Percentiles rank a stretch among this genome's conserved stretches.
Conservation (phyloP, 768 basidiomycete genomes). For the Mycena vulgaris region DNA sequence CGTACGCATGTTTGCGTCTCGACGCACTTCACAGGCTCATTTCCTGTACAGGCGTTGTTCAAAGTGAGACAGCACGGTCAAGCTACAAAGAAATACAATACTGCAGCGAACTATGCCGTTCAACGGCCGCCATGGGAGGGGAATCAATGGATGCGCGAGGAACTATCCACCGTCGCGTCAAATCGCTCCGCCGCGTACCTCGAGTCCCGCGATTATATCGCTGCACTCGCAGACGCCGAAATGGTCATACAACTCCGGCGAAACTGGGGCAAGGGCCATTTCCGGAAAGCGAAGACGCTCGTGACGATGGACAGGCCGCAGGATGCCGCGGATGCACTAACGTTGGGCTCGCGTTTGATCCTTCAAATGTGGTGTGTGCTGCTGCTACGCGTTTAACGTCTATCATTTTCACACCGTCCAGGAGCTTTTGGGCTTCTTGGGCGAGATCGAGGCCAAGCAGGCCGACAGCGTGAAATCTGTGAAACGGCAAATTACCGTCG, state of each 20-base stretch:
- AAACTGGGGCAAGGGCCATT: conserved; percentile 96
- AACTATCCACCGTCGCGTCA: conserved; percentile 89
- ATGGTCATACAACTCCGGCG: conserved; percentile 87
- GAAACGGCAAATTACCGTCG: no score
- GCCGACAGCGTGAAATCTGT: no score
- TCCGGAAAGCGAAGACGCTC: conserved; percentile 93
- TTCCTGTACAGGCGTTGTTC: conserved; percentile 79
- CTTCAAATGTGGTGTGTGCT: conserved; percentile 58
- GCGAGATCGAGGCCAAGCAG: no score
- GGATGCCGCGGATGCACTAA: conserved; percentile 87
- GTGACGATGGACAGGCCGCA: conserved; percentile 75
- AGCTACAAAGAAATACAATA: conserved; percentile 85
- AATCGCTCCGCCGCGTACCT: conserved; percentile 93
- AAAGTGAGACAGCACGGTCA: conserved; percentile 78
- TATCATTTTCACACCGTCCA: not conserved
- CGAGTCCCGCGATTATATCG: conserved; percentile 81
- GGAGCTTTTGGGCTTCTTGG: no score
- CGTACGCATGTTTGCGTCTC: conserved; percentile 61
- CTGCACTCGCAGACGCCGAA: conserved; percentile 91
- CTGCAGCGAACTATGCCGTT: conserved; percentile 81
- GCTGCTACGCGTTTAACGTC: not conserved
- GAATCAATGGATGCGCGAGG: conserved; percentile 87
- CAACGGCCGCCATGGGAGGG: conserved; percentile 93
- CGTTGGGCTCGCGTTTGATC: conserved; percentile 91
- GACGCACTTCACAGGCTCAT: conserved; percentile 45